Conservation (phyloP, 768 basidiomycete species). For the Lactifluus hygrophoroides region DNA sequence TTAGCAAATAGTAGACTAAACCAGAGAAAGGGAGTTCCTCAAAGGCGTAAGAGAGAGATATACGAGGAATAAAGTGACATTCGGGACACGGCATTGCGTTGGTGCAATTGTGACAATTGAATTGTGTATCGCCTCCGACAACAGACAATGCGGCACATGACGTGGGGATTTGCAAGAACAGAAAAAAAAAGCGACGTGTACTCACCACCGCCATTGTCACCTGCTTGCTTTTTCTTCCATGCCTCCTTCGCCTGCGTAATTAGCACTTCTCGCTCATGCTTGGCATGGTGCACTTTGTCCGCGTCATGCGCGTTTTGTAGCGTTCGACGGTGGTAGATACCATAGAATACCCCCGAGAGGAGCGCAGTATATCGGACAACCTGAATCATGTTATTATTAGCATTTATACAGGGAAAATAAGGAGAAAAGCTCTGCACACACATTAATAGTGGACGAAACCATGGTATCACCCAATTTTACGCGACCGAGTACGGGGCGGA, state of each 20-base stretch:
- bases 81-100: not conserved
- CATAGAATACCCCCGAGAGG: slow-evolving; percentile 79
- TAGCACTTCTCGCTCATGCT: slow-evolving; percentile 65
- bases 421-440: not conserved
- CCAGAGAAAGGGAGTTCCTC: not conserved
- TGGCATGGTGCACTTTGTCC: slow-evolving; percentile 63
- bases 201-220: slow-evolving; percentile 49
- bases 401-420: not conserved
- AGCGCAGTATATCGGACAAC: slow-evolving; percentile 94
- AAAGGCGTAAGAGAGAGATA: not conserved
- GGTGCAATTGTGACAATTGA: not conserved
- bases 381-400: slow-evolving; percentile 26
- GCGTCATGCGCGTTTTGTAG: slow-evolving; percentile 75
- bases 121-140: not conserved
- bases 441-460: slow-evolving; percentile 19
- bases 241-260: slow-evolving; percentile 84
- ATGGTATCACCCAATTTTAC: slow-evolving; percentile 14
- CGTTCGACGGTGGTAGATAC: slow-evolving; percentile 86
- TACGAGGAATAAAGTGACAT: not conserved
- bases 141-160: not conserved
- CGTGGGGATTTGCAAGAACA: not conserved
- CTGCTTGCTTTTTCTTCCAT: slow-evolving; percentile 72
- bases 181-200: slow-evolving; percentile 17
- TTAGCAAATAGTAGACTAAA: not conserved
- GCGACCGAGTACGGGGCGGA: slow-evolving; percentile 12